Evolutionary conservation across 2,329 filamentous ascomycete genomes (phyloP).

Genomic region (Penicillium sp.): DNA sequence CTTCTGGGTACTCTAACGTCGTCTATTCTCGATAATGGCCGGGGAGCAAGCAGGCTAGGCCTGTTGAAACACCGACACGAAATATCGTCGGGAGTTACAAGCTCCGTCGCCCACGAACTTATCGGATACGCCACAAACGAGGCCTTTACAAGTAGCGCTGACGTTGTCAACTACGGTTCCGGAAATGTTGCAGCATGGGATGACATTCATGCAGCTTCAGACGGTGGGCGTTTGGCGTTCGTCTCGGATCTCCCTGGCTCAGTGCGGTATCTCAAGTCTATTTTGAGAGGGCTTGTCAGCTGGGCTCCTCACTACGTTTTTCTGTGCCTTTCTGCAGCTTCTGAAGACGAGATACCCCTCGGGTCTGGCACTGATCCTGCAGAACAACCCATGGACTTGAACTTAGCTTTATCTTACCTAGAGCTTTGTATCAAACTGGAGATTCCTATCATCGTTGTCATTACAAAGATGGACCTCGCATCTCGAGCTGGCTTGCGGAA

Average conservation of each 20-base stretch:
- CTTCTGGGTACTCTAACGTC: constrained; percentile 87
- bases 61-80: constrained; percentile 93
- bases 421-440: constrained; percentile 82
- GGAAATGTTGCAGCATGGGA: constrained; percentile 91
- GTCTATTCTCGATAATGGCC: constrained; percentile 85
- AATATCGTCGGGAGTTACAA: constrained; percentile 87
- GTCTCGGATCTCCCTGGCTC: constrained; percentile 92
- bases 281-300: constrained; percentile 85
- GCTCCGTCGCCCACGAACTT: constrained; percentile 91
- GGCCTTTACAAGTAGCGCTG: constrained; percentile 49
- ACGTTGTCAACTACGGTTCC: constrained; percentile 77
- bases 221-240: constrained; percentile 77
- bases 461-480: constrained; percentile 90
- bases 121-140: constrained; percentile 71
- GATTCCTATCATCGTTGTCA: constrained; percentile 76
- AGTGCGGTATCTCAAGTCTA: constrained; percentile 85
- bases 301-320: constrained; percentile 96
- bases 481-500: constrained; percentile 72
- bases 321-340: constrained; percentile 83
- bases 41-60: constrained; percentile 86
- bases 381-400: constrained; percentile 58
- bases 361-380: constrained; percentile 24
- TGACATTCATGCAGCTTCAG: constrained; percentile 83
- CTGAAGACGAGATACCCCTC: constrained; percentile 54
- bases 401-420: constrained; percentile 79